These are phyloP conservation scores for Gracilariopsis chorda DNA, from an alignment of 23 red algal genomes.

Conservation along the genomic window DNA sequence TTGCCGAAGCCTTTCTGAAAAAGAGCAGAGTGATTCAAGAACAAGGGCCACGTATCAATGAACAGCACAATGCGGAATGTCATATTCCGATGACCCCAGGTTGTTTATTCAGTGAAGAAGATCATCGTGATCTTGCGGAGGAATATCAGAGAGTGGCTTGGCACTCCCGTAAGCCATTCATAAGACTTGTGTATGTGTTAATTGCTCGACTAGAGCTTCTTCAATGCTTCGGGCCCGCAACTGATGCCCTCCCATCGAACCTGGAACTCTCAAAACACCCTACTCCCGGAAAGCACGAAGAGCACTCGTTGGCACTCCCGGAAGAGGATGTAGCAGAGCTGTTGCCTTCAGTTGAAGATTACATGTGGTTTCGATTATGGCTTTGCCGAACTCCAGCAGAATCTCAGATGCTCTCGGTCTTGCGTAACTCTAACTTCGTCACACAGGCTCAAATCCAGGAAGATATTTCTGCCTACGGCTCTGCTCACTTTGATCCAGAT, in stretches of 20 bases:
- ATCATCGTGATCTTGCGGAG: not conserved
- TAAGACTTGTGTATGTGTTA: constrained; percentile 16
- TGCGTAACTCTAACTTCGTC: constrained; percentile 43
- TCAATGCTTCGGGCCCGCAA: not conserved
- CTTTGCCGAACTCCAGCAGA: constrained; percentile 48
- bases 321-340: constrained; percentile 56
- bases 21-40: not conserved
- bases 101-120: not conserved
- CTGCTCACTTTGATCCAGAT: constrained; percentile 74
- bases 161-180: constrained; percentile 18
- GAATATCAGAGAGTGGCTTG: constrained; percentile 27
- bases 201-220: constrained; percentile 20
- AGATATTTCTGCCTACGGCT: constrained; percentile 60
- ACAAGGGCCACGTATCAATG: not conserved
- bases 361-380: constrained; percentile 86
- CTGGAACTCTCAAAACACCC: constrained; percentile 31
- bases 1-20: not conserved
- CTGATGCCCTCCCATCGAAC: not conserved
- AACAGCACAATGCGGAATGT: not conserved
- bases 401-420: constrained; percentile 7
- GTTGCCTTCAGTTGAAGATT: constrained; percentile 80
- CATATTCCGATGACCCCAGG: constrained; percentile 31
- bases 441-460: constrained; percentile 61
- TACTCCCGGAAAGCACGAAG: constrained; percentile 42
- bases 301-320: constrained; percentile 53